phyloP scores from a whole-genome alignment of 2,329 filamentous ascomycete genomes.

The Colletotrichum navitas region DNA sequence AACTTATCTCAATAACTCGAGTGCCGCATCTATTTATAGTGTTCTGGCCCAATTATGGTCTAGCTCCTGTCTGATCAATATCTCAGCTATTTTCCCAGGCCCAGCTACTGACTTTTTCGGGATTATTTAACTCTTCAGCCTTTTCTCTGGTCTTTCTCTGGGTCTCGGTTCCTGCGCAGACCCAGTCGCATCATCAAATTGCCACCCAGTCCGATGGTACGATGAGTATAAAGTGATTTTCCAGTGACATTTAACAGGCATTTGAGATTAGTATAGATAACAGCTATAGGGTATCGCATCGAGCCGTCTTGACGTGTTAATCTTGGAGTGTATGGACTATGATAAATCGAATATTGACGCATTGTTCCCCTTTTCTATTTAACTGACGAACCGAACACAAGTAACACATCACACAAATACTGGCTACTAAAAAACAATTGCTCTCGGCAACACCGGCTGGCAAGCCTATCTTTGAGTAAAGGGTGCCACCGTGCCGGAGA shows the following conservation, averaged over 20 bases:
- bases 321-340: too few species aligned
- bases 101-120: background rate
- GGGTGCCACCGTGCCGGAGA: background rate
- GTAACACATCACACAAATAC: too few species aligned
- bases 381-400: background rate
- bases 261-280: background rate
- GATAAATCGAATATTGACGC: background rate
- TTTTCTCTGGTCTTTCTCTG: background rate
- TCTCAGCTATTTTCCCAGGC: background rate
- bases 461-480: background rate
- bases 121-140: background rate
- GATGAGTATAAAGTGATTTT: background rate
- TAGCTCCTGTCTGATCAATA: background rate
- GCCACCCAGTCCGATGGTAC: slow-evolving; percentile 1
- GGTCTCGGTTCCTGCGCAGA: slow-evolving; percentile 1
- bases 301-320: background rate
- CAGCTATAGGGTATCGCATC: background rate
- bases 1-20: background rate
- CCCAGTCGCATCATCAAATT: slow-evolving; percentile 2
- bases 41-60: background rate
- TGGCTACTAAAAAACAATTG: background rate
- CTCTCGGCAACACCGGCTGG: background rate
- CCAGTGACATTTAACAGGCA: background rate
- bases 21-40: slow-evolving; percentile 8
- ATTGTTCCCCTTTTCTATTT: too few species aligned